These are phyloP conservation scores for Macrocybe gigantea DNA, from an alignment of 768 basidiomycete species.

Conservation along the genomic window DNA sequence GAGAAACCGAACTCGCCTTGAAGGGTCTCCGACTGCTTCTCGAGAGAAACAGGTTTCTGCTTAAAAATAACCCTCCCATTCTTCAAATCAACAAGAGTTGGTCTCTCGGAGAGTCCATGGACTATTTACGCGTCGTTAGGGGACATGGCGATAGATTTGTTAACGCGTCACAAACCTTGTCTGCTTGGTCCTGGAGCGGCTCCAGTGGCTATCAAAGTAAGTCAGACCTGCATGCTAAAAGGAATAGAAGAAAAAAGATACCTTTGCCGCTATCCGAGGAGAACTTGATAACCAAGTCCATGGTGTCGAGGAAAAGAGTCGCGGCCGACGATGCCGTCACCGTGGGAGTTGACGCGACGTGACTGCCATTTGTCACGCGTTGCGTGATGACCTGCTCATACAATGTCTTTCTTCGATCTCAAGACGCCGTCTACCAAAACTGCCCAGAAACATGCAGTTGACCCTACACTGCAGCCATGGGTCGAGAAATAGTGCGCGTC, in stretches of 20 bases:
- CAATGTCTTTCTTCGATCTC: conserved; percentile 64
- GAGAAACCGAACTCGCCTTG: conserved; percentile 47
- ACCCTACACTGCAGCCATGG: conserved; percentile 81
- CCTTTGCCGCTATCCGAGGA: conserved; percentile 28
- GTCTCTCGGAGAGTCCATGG: conserved; percentile 33
- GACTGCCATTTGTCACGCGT: conserved; percentile 39
- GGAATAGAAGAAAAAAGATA: conserved; percentile 9
- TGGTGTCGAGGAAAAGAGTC: conserved; percentile 14
- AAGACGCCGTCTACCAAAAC: conserved; percentile 36
- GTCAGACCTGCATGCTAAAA: too few relatives aligned
- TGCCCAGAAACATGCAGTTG: conserved; percentile 37
- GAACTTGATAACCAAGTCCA: conserved; percentile 28
- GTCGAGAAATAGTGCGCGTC: conserved; percentile 94
- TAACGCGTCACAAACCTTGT: too few relatives aligned
- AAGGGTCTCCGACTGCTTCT: conserved; percentile 77
- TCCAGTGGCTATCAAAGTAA: too few relatives aligned
- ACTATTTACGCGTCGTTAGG: conserved; percentile 20
- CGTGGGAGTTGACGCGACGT: conserved; percentile 36
- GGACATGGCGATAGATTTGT: neutral
- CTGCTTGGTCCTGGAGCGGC: too few relatives aligned
- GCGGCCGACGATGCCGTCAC: conserved; percentile 12
- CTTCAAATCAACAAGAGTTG: conserved; percentile 55
- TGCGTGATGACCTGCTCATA: conserved; percentile 25
- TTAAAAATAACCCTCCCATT: conserved; percentile 73
- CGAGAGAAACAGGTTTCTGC: conserved; percentile 69